Base-by-base conservation (phyloP, 495 filamentous ascomycete genomes). In the Baudoinia panamericana region DNA sequence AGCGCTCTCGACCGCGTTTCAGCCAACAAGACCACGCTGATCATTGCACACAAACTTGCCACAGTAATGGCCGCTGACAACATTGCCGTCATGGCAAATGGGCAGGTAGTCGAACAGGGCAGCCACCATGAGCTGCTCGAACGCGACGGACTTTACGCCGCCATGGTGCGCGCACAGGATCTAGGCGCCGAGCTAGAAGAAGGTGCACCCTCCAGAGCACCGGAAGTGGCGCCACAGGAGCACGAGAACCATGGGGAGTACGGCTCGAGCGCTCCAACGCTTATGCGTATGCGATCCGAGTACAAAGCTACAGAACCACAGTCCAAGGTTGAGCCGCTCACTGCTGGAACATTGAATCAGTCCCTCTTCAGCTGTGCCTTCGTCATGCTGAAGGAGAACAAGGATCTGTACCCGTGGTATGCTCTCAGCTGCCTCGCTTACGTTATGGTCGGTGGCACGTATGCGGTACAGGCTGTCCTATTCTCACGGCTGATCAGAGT, bases 391-490 rank as follows among this genome's bases (percentile, higher is more conserved):
- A 31, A 16, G 9, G 46, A 49, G 30, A 31, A 49, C 33, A n/a
- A 11, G 22, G 46, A 38, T 22, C 18, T 43, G 18, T 44, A 26
- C 13, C 5, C 13, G 24, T 44, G 39, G 36, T 53, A 49, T 33
- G 12, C 34, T 6, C 19, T 42, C 17, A 33, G 29, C 20, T 20
- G 26, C 28, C 15, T 50, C 26, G 46, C 25, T 13, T 18, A 12
- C 25, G 16, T 49, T 16, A 39, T 50, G 17, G 45, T 35, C n/a
- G 53, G 50, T 34, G 50, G 45, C 20, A 50, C 53, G 3, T 61
- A 51, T 43, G 58, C 59, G 9, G 52, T 51, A 5, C 56, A 56
- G 43, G 58, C 59, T 6, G 41, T 57, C 33, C 32, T 63, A 15
- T 58, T 63, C 30, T 41, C 58, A 0, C 39, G 43, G 16, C 38